Evolutionary conservation across 1,139 yeast genomes (phyloP), one percentile per base, ranked within the genome.

Genomic region (Fermentozyma sake): DNA sequence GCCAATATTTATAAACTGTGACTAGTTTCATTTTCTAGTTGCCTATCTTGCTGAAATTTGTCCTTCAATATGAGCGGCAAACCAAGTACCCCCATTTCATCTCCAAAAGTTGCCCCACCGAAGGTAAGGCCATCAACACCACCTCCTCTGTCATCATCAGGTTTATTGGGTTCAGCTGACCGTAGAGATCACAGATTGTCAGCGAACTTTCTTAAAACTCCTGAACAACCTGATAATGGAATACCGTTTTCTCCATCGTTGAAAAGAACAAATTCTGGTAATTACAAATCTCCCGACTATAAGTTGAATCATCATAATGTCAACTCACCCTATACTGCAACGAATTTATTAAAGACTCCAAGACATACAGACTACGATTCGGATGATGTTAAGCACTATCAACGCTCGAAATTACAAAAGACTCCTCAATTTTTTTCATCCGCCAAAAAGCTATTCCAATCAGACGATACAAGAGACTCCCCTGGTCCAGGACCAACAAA

Each of bases 391-490:
- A 11, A 19, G 23, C 18, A 34, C 11, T 33, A 26, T 22, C 37
- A 10, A n/a, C 26, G 27, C 10, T 13, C 28, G 23, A 64, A 63
- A 39, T 44, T 59, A 22, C 61, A 60, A 37, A 60, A 58, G 30
- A 63, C 70, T 4, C 67, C 68, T 5, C 62, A 58, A 41, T 66
- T 48, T 36, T 63, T 65, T 34, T 54, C 62, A n/a, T 63, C 68
- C 1, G 71, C 69, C 3, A 56, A 53, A 31, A 54, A 55, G 29
- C 46, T 65, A 16, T 50, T 55, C 28, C 39, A 42, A 24, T 54
- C 49, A 12, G 59, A 51, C 24, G 39, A 33, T 26, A 27, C 19
- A 23, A 43, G 35, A 10, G 31, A 28, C 17, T 37, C 38, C 24
- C 42, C 40, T 20, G n/a, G n/a, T n/a, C n/a, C n/a, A n/a, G n/a